A percentile compares a stretch with the other conserved stretches of the same genome.
phyloP scores from a whole-genome alignment of 257 asterid species.

The Solanum peruvianum region DNA sequence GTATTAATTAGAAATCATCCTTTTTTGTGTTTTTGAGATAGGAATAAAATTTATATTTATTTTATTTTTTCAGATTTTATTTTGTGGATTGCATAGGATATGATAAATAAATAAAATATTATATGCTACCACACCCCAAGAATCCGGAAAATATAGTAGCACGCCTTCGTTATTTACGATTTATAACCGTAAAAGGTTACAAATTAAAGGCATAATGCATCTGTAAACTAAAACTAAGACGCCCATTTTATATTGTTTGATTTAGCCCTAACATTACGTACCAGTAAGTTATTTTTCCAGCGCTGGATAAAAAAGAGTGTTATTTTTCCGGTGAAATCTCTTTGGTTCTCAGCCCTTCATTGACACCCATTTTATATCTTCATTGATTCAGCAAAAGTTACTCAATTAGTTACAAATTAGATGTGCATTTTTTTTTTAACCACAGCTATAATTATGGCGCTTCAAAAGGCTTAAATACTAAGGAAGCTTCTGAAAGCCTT shows the following conservation, averaged over 20 bases:
- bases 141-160: not conserved
- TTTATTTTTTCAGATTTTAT: no score
- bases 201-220: not conserved
- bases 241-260: not conserved
- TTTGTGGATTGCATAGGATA: no score
- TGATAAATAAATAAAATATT: no score
- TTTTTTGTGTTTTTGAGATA: no score
- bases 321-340: not conserved
- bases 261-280: not conserved
- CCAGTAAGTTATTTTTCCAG: not conserved
- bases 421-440: not conserved
- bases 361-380: not conserved
- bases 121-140: no score
- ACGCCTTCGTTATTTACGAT: no score
- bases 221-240: not conserved
- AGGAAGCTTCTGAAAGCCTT: not conserved
- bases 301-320: not conserved
- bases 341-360: not conserved
- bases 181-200: not conserved
- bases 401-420: fast-evolving
- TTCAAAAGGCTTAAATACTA: not conserved
- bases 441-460: not conserved
- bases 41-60: not conserved
- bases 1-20: not conserved
- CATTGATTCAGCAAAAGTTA: no score